Conservation (phyloP, 2,329 filamentous ascomycete species). For the Arthroderma sp. region DNA sequence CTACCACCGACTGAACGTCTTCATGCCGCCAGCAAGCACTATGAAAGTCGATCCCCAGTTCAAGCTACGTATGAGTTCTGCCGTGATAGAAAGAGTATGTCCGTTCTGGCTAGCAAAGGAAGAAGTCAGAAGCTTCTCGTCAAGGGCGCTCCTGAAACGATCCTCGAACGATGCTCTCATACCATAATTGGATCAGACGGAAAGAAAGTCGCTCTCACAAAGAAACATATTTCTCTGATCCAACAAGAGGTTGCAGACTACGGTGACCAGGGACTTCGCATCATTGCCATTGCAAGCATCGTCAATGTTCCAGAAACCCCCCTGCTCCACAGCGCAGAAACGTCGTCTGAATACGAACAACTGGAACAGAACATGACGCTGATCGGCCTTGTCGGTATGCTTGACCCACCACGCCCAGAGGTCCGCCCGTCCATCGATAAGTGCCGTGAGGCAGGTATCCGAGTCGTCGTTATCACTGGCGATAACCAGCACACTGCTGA, state of each 20-base stretch:
- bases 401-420: constrained; percentile 89
- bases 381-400: constrained; percentile 86
- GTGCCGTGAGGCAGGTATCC: constrained; percentile 86
- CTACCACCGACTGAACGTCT: constrained; percentile 49
- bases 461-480: constrained; percentile 94
- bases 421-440: constrained; percentile 74
- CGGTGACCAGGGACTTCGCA: constrained; percentile 80
- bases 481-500: constrained; percentile 97
- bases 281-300: constrained; percentile 82
- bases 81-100: constrained; percentile 98
- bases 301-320: constrained; percentile 62
- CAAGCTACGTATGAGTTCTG: constrained; percentile 94
- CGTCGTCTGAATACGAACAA: constrained; percentile 68
- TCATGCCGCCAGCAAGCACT: constrained; percentile 72
- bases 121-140: constrained; percentile 71
- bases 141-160: constrained; percentile 90
- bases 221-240: constrained; percentile 57
- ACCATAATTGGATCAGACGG: constrained; percentile 66
- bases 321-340: constrained; percentile 62
- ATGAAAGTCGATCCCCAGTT: constrained; percentile 62
- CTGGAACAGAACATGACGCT: constrained; percentile 92
- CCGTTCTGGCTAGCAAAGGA: constrained; percentile 67
- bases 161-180: constrained; percentile 83
- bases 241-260: constrained; percentile 75
- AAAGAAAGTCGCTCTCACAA: constrained; percentile 60